Percentiles rank a stretch among this genome's conserved stretches.
Evolutionary conservation across 257 asterid species (phyloP).

Genomic region (Nicotiana tabacum): DNA sequence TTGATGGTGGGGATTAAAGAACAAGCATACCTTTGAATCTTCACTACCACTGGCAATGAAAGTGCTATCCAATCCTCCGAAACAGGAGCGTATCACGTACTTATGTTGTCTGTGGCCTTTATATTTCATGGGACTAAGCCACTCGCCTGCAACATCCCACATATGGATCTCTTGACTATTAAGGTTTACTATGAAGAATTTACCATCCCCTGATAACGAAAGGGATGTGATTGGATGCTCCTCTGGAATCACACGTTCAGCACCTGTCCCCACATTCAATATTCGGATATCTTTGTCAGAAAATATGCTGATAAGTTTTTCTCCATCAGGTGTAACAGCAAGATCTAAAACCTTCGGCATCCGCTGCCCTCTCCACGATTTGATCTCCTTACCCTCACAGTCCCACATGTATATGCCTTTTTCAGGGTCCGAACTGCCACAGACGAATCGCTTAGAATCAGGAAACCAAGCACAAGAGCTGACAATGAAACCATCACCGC

Average conservation of each 20-base stretch:
- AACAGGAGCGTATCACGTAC: conserved; percentile 94
- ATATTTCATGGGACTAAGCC: conserved; percentile 51
- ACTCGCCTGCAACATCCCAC: conserved; percentile 66
- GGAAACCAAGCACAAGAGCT: conserved; percentile 99
- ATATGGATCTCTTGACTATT: conserved; percentile 91
- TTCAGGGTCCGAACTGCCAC: conserved; percentile 85
- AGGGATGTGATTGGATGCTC: conserved; percentile 76
- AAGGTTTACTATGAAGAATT: conserved; percentile 73
- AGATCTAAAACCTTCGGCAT: conserved; percentile 91
- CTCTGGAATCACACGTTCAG: conserved; percentile 68
- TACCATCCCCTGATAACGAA: conserved; percentile 70
- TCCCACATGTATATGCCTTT: conserved; percentile 97
- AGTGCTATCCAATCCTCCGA: conserved; percentile 71
- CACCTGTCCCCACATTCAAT: conserved; percentile 47
- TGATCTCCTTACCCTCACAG: conserved; percentile 73
- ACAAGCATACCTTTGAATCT: conserved; percentile 67
- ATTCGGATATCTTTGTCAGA: conserved; percentile 80
- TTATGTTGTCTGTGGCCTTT: conserved; percentile 74
- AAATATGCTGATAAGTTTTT: conserved; percentile 68
- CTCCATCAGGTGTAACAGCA: conserved; percentile 87
- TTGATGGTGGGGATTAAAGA: not conserved
- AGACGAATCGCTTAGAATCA: conserved; percentile 79
- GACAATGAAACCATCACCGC: conserved; percentile 50
- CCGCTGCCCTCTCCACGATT: conserved; percentile 84
- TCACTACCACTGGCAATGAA: conserved; percentile 95